Evolutionary conservation across 371 early-diverging fungal genomes (phyloP).

Genomic region (Syncephalastrum monosporum): DNA sequence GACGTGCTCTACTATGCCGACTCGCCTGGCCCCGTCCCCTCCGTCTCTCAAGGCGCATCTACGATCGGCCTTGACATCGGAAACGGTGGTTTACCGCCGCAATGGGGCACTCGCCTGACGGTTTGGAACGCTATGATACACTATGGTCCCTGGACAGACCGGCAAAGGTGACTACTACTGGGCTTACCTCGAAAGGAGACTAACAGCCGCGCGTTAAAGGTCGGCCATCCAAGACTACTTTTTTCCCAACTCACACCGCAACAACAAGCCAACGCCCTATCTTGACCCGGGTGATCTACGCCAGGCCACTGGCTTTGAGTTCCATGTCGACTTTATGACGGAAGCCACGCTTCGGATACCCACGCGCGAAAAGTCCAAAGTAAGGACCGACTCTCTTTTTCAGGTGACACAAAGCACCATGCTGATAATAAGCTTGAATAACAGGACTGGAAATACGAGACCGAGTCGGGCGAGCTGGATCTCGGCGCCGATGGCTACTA

Average conservation of each 20-base stretch:
- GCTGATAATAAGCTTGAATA: background rate
- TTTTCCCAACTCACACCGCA: constrained; percentile 72
- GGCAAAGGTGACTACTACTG: constrained; percentile 57
- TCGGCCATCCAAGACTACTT: constrained; percentile 71
- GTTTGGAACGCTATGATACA: constrained; percentile 62
- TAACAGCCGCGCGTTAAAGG: constrained; percentile 18
- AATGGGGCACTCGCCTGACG: constrained; percentile 71
- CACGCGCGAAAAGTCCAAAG: constrained; percentile 76
- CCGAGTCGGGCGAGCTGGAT: constrained; percentile 32
- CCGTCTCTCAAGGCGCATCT: constrained; percentile 22
- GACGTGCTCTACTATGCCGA: constrained; percentile 70
- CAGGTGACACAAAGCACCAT: background rate
- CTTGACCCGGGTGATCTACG: constrained; percentile 60
- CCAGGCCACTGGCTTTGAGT: constrained; percentile 57
- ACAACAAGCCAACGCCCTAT: constrained; percentile 42
- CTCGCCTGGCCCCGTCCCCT: constrained; percentile 60
- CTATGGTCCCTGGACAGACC: constrained; percentile 89
- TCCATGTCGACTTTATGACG: constrained; percentile 66
- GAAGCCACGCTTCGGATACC: constrained; percentile 68
- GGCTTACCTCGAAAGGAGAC: background rate
- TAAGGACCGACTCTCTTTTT: constrained; percentile 14
- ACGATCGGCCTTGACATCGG: constrained; percentile 48
- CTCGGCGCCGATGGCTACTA: constrained; percentile 45
- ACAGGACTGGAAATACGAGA: constrained; percentile 70
- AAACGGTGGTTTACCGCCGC: constrained; percentile 66